phyloP scores from a whole-genome alignment of 176 grass and related monocot species.

The Carex pumila region DNA sequence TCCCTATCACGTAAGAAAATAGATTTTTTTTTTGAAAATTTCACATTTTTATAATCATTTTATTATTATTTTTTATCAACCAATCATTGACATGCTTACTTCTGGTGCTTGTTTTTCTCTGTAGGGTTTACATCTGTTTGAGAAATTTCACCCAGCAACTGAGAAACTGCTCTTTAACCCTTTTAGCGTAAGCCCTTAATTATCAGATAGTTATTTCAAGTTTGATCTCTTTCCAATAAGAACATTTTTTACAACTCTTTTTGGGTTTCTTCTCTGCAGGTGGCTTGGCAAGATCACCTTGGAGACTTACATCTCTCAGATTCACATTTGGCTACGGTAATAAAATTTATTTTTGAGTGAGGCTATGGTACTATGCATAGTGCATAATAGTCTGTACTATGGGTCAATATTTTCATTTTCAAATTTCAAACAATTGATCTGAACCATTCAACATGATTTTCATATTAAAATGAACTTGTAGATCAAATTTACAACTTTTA shows the following conservation, averaged over 20 bases:
- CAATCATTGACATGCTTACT: background rate
- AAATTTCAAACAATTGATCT: no score
- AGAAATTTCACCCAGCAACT: constrained; percentile 60
- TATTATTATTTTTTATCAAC: background rate
- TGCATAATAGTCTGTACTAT: no score
- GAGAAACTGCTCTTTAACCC: constrained; percentile 49
- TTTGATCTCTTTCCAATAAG: background rate
- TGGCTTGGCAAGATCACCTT: constrained; percentile 73
- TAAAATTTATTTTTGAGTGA: background rate
- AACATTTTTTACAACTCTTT: constrained; percentile 2
- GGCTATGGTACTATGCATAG: no score
- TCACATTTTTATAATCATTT: background rate
- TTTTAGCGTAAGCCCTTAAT: constrained; percentile 45
- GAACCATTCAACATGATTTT: no score
- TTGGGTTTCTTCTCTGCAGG: constrained; percentile 7
- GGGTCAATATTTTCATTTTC: no score
- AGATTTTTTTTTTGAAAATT: background rate
- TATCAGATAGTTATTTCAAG: background rate
- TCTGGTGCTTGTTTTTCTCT: constrained; percentile 1
- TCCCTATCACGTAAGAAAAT: constrained; percentile 56
- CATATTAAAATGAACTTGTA: no score
- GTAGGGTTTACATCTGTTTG: constrained; percentile 56
- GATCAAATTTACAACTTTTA: no score
- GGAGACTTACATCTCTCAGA: constrained; percentile 71
- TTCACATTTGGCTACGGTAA: constrained; percentile 78